These are phyloP conservation scores for Colletotrichum kahawae DNA, from an alignment of 2,329 filamentous ascomycete species.

Conservation along the genomic window DNA sequence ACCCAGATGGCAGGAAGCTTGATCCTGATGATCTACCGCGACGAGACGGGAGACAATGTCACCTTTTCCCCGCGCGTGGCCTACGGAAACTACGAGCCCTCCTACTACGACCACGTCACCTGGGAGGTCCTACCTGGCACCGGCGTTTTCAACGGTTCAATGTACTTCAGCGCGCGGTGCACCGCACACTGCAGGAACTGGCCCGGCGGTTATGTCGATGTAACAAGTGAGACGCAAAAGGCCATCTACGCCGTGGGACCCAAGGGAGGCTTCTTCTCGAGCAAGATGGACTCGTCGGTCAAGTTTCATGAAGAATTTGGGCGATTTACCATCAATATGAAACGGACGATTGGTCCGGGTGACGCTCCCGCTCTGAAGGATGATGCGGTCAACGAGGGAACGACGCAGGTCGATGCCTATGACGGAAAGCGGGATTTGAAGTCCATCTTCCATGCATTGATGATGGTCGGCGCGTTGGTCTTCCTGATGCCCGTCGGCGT, in stretches of 20 bases:
- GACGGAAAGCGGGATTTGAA: conserved; percentile 39
- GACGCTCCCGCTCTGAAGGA: conserved; percentile 45
- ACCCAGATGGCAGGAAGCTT: conserved; percentile 56
- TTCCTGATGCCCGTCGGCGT: conserved; percentile 62
- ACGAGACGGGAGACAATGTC: conserved; percentile 49
- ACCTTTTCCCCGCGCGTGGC: conserved; percentile 61
- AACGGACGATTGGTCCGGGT: conserved; percentile 49
- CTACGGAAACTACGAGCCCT: conserved; percentile 57
- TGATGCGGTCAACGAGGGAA: conserved; percentile 38
- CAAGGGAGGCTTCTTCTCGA: conserved; percentile 43
- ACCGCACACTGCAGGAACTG: conserved; percentile 55
- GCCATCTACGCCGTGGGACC: conserved; percentile 65
- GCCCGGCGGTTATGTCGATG: conserved; percentile 54
- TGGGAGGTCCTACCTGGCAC: conserved; percentile 52
- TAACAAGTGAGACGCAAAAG: conserved; percentile 48
- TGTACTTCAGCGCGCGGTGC: conserved; percentile 58
- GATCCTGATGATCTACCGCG: conserved; percentile 60
- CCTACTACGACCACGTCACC: conserved; percentile 46
- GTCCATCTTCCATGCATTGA: conserved; percentile 48
- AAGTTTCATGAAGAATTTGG: conserved; percentile 60
- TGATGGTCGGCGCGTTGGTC: conserved; percentile 63
- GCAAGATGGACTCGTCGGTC: conserved; percentile 48
- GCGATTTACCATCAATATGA: conserved; percentile 60
- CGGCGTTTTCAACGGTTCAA: conserved; percentile 48
- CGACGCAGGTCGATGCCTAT: conserved; percentile 30